A percentile compares a stretch with the other conserved stretches of the same genome.
These are phyloP conservation scores for Clonostachys byssicola DNA, from an alignment of 2,329 filamentous ascomycete species.

Conservation along the genomic window DNA sequence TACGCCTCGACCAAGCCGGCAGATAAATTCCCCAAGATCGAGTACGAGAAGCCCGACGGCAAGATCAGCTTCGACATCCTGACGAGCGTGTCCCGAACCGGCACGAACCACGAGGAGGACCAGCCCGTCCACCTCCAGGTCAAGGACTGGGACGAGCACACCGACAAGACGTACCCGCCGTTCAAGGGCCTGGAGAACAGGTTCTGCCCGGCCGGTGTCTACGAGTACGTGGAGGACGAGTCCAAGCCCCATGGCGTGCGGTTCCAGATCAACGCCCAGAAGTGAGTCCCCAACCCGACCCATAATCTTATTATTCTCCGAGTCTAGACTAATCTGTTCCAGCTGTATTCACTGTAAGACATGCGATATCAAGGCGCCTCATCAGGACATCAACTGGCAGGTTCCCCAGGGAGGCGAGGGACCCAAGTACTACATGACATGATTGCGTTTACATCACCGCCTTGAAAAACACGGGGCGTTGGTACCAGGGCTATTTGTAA, in stretches of 20 bases:
- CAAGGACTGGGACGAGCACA: constrained; percentile 90
- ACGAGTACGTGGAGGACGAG: constrained; percentile 94
- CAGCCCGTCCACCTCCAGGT: constrained; percentile 96
- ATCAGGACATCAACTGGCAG: constrained; percentile 96
- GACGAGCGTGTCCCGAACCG: constrained; percentile 90
- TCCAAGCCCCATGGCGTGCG: constrained; percentile 82
- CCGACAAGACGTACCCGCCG: constrained; percentile 73
- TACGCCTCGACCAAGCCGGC: constrained; percentile 75
- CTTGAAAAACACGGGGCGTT: not conserved
- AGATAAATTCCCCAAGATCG: constrained; percentile 79
- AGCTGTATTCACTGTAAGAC: constrained; percentile 99
- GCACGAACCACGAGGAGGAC: constrained; percentile 98
- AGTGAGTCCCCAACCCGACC: constrained; percentile 58
- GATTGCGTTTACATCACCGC: constrained; percentile 1
- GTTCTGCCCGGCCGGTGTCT: constrained; percentile 96
- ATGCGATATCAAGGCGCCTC: constrained; percentile 96
- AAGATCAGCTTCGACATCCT: constrained; percentile 94
- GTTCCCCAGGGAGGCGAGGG: constrained; percentile 88
- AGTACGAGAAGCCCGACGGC: constrained; percentile 94
- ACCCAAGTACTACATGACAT: constrained; percentile 70
- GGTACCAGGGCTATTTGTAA: too few relatives aligned
- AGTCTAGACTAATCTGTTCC: not conserved
- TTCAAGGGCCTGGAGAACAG: constrained; percentile 94
- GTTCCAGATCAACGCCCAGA: constrained; percentile 97
- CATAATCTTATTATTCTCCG: not conserved